Base-by-base conservation (phyloP, 2,329 filamentous ascomycete species). In the Fusarium drepaniforme region DNA sequence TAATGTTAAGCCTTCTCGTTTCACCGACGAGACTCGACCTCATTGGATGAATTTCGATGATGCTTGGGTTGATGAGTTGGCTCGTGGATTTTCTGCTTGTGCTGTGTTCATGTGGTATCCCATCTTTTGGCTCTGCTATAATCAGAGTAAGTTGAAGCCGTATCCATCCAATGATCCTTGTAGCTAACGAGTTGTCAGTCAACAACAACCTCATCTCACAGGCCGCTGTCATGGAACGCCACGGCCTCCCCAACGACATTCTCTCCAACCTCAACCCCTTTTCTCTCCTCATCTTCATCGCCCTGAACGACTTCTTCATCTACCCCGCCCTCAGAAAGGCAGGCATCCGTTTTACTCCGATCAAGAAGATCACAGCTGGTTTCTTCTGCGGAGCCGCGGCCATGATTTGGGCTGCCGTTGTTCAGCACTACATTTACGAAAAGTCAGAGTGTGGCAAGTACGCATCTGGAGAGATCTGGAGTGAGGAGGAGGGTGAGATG, bases 41-140 rank as follows among this genome's bases (percentile, higher is more conserved):
- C 75, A 77, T 1, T 95, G 92, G 92, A 95, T 95, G 92, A 93
- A 89, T 3, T 95, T 94, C 77, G 93, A 95, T 73, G 93, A 96
- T 75, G 89, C 89, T 23, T 96, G 93, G 93, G 93, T 96, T 42
- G 93, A 94, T 79, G 92, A 95, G 80, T 88, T 95, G 33, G 86
- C 87, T 51, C 91, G 93, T 83, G 93, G 93, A 11, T 87, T 93
- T 73, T 85, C 87, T 65, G 92, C 92, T 18, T 93, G 92, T 80
- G 86, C 89, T 51, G 93, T 94, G 8, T 96, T 93, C 81, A 80
- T 89, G 74, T 94, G 91, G 86, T 92, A 90, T 67, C 92, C 93
- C 3, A 88, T 91, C 37, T 90, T 87, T 79, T 91, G 88, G 88
- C 84, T 88, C 28, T 86, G 86, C 63, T 86, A 86, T 73, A 85